Conservation (phyloP, 306 rosid genomes). For the Trifolium dubium region DNA sequence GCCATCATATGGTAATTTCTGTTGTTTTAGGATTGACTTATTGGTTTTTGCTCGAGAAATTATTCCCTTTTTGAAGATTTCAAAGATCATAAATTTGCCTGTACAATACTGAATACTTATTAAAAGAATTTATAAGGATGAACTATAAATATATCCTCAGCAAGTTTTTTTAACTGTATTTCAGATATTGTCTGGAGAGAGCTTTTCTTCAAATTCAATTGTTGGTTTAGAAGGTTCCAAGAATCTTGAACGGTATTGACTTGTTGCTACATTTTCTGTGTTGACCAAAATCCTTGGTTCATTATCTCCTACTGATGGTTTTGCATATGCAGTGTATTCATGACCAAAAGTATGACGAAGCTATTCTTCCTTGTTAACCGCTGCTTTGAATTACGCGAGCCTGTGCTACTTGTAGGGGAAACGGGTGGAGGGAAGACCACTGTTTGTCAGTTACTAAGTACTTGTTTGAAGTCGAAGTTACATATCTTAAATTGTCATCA, state of each 20-base stretch:
- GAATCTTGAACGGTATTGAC: constrained; percentile 58
- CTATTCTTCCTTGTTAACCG: constrained; percentile 82
- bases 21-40: constrained; percentile 14
- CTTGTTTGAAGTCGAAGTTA: constrained; percentile 62
- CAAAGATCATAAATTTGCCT: constrained; percentile 16
- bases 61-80: background rate
- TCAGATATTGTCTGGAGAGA: constrained; percentile 49
- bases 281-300: constrained; percentile 16
- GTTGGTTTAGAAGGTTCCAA: constrained; percentile 46
- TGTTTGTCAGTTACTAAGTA: constrained; percentile 85
- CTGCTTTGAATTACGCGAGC: constrained; percentile 74
- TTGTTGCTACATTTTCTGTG: constrained; percentile 16
- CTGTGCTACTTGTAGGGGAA: constrained; percentile 95
- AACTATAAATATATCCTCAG: constrained; percentile 11
- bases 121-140: background rate
- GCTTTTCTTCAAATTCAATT: constrained; percentile 42
- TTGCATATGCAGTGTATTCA: constrained; percentile 56
- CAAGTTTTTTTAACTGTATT: constrained; percentile 28
- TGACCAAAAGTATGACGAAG: constrained; percentile 81
- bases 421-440: constrained; percentile 99
- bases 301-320: constrained; percentile 32
- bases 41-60: background rate
- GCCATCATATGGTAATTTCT: background rate
- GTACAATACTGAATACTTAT: constrained; percentile 22
- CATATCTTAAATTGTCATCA: constrained; percentile 94